Conservation (phyloP, 768 basidiomycete genomes). For the Galerina sulciceps region DNA sequence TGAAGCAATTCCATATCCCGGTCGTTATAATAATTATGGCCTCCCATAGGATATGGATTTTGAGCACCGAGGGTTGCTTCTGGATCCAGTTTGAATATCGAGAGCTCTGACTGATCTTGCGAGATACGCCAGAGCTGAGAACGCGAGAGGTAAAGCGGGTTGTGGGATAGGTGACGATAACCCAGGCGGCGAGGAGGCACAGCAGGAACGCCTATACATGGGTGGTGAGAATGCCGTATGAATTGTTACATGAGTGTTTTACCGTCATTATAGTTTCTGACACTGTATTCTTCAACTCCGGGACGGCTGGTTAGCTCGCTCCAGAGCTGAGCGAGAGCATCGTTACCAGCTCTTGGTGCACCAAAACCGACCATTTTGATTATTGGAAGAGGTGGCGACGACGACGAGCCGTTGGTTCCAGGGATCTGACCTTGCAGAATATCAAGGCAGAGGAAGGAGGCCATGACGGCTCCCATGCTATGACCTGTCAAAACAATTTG, state of each 20-base stretch:
- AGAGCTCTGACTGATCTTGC: background rate
- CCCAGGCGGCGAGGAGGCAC: background rate
- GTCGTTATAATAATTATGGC: background rate
- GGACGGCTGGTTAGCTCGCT: background rate
- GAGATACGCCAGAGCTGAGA: background rate
- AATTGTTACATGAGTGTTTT: background rate
- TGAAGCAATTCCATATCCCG: background rate
- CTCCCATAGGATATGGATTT: background rate
- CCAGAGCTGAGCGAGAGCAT: background rate
- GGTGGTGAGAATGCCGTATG: background rate
- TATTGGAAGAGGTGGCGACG: background rate
- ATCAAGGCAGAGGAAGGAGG: background rate
- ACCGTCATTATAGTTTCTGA: constrained; percentile 1
- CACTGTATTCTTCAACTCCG: background rate
- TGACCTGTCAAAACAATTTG: background rate
- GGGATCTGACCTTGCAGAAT: background rate
- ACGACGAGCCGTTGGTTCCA: background rate
- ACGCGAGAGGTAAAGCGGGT: background rate
- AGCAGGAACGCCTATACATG: background rate
- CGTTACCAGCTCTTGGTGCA: background rate
- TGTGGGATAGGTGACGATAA: background rate
- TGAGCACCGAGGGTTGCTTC: background rate
- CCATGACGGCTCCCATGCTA: background rate
- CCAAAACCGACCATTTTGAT: background rate
- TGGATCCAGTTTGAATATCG: too few species aligned